phyloP scores from a whole-genome alignment of 23 red algal species.

The Gracilaria vermiculophylla region DNA sequence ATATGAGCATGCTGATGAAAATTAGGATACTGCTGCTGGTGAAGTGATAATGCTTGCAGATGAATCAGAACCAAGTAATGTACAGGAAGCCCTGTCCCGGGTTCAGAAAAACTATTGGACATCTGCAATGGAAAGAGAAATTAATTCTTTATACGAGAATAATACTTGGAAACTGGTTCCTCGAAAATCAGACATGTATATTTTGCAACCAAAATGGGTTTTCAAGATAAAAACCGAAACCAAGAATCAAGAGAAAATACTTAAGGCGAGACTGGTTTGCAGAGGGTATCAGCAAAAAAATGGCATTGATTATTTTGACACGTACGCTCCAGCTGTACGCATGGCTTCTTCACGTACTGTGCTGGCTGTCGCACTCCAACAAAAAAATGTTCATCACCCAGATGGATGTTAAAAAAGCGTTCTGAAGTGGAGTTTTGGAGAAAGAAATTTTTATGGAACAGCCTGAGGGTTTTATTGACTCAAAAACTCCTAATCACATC shows the following conservation, averaged over 20 bases:
- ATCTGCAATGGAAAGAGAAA: too few species aligned
- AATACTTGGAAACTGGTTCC: too few species aligned
- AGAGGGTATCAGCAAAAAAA: constrained; percentile 8
- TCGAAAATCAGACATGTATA: too few species aligned
- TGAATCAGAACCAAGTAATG: too few species aligned
- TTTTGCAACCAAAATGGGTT: too few species aligned
- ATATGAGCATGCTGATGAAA: too few species aligned
- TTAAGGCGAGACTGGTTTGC: not conserved
- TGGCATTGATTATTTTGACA: not conserved
- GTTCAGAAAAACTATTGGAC: too few species aligned
- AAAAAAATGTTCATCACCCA: not conserved
- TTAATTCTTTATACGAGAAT: too few species aligned
- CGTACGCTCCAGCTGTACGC: not conserved
- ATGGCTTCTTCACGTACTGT: not conserved
- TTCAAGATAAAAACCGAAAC: not conserved
- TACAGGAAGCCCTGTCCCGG: too few species aligned
- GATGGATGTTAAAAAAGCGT: constrained; percentile 47
- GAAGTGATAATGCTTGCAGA: too few species aligned
- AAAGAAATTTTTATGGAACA: constrained; percentile 47
- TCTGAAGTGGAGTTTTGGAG: constrained; percentile 45
- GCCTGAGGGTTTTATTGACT: constrained; percentile 26
- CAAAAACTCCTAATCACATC: too few species aligned
- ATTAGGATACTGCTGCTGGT: too few species aligned
- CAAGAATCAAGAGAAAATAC: not conserved
- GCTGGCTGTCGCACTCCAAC: not conserved